Evolutionary conservation across 345 rosid species (phyloP).

Genomic region (Noccaea bulbosa): DNA sequence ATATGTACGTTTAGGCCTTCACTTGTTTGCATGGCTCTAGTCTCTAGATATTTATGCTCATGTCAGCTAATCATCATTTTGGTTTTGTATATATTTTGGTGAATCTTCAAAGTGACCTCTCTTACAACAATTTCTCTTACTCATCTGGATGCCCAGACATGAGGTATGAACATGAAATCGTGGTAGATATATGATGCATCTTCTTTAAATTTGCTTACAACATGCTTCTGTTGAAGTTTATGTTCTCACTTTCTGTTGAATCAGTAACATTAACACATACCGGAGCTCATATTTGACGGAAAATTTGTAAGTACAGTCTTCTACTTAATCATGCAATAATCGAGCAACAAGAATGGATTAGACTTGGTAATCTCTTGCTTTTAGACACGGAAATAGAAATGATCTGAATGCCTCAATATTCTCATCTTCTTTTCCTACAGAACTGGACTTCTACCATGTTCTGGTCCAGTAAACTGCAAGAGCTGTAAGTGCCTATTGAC

Average conservation of each 20-base stretch:
- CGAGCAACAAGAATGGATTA: not conserved
- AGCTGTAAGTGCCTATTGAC: not conserved
- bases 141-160: slow-evolving; percentile 11
- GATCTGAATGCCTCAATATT: not conserved
- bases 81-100: not conserved
- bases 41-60: not conserved
- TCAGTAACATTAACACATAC: slow-evolving; percentile 28
- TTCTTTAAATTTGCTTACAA: not conserved
- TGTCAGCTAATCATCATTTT: not conserved
- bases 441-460: slow-evolving; percentile 20
- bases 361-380: slow-evolving; percentile 1
- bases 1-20: slow-evolving; percentile 26
- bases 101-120: slow-evolving; percentile 34
- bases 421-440: slow-evolving; percentile 3
- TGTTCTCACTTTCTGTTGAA: slow-evolving; percentile 1
- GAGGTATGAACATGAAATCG: slow-evolving; percentile 11
- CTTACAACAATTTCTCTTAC: slow-evolving; percentile 34
- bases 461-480: not conserved
- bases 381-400: not conserved
- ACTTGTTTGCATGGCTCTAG: not conserved
- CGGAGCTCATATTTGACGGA: slow-evolving; percentile 30
- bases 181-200: not conserved
- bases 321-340: slow-evolving; percentile 9
- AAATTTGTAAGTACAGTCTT: slow-evolving; percentile 19
- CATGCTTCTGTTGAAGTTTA: not conserved